Percentiles rank a stretch among this genome's conserved stretches.
These are phyloP conservation scores for Camelina neglecta DNA, from an alignment of 345 rosid species.

Conservation along the genomic window DNA sequence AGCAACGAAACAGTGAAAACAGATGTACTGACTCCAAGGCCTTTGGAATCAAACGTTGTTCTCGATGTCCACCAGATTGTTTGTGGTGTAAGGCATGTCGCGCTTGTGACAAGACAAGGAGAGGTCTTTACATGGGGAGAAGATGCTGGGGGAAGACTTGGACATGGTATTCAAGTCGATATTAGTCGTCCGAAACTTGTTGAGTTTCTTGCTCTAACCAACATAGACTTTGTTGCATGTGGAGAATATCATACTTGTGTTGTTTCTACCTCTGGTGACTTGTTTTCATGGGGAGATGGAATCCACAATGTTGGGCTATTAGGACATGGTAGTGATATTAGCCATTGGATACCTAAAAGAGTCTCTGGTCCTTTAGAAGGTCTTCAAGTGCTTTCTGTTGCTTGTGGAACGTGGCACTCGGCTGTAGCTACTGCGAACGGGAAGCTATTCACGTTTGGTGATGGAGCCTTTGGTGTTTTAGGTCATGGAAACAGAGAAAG, in stretches of 20 bases:
- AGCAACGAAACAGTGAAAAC: constrained; percentile 50
- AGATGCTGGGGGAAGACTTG: constrained; percentile 95
- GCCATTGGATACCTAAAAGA: constrained; percentile 96
- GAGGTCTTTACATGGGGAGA: constrained; percentile 99
- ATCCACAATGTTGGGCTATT: constrained; percentile 78
- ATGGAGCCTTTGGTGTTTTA: constrained; percentile 81
- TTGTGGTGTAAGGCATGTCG: constrained; percentile 78
- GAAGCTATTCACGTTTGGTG: constrained; percentile 90
- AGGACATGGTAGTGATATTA: constrained; percentile 83
- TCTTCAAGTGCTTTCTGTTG: constrained; percentile 81
- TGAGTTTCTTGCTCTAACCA: constrained; percentile 78
- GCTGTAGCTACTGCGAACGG: constrained; percentile 85
- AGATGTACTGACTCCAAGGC: constrained; percentile 77
- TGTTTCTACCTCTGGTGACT: constrained; percentile 78
- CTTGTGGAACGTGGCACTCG: constrained; percentile 97
- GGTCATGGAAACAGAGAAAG: constrained; percentile 92
- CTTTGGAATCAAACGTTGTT: constrained; percentile 89
- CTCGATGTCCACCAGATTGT: constrained; percentile 97
- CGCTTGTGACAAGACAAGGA: constrained; percentile 95
- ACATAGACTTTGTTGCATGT: constrained; percentile 76
- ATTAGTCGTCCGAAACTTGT: constrained; percentile 78
- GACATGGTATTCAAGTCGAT: constrained; percentile 79
- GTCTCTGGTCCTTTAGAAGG: constrained; percentile 87
- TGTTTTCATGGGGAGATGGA: constrained; percentile 98
- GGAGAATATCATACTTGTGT: constrained; percentile 93